phyloP scores from a whole-genome alignment of 2,329 filamentous ascomycete genomes.

The Grosmannia huntii region DNA sequence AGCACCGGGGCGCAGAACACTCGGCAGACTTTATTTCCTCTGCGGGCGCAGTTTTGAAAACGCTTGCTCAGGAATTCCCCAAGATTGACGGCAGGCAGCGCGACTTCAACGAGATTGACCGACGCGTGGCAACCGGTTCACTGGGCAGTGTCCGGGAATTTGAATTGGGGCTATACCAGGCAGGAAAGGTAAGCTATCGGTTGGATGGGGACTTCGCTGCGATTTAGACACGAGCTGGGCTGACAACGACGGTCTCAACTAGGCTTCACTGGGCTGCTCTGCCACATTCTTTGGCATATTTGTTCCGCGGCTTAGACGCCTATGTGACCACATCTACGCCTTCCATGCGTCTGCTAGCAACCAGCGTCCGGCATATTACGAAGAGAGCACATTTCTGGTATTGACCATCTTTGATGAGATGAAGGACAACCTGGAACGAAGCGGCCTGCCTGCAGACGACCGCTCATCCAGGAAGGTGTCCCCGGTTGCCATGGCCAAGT shows the following conservation, averaged over 20 bases:
- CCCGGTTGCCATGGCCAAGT: neutral
- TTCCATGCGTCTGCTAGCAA: conserved; percentile 17
- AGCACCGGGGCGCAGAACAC: conserved; percentile 17
- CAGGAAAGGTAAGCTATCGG: conserved; percentile 30
- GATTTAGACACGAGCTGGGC: neutral
- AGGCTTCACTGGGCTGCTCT: conserved; percentile 21
- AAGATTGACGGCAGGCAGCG: conserved; percentile 10
- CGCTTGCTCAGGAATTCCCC: conserved; percentile 23
- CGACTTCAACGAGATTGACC: conserved; percentile 23
- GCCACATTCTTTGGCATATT: conserved; percentile 28
- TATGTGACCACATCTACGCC: conserved; percentile 32
- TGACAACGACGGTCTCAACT: conserved; percentile 1
- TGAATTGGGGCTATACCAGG: conserved; percentile 38
- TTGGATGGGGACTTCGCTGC: neutral
- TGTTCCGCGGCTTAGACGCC: conserved; percentile 24
- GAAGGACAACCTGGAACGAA: neutral
- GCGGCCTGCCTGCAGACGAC: neutral
- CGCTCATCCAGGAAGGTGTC: neutral
- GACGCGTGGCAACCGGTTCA: conserved; percentile 22
- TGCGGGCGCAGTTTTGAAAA: conserved; percentile 22
- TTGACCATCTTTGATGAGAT: conserved; percentile 14
- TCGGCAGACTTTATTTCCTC: conserved; percentile 23
- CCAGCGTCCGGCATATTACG: conserved; percentile 29
- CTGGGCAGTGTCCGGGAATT: conserved; percentile 30
- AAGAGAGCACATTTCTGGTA: conserved; percentile 26